A percentile compares a stretch with the other conserved stretches of the same genome.
Conservation (phyloP, 2,329 filamentous ascomycete genomes). For the Bimuria novae-zelandiae region DNA sequence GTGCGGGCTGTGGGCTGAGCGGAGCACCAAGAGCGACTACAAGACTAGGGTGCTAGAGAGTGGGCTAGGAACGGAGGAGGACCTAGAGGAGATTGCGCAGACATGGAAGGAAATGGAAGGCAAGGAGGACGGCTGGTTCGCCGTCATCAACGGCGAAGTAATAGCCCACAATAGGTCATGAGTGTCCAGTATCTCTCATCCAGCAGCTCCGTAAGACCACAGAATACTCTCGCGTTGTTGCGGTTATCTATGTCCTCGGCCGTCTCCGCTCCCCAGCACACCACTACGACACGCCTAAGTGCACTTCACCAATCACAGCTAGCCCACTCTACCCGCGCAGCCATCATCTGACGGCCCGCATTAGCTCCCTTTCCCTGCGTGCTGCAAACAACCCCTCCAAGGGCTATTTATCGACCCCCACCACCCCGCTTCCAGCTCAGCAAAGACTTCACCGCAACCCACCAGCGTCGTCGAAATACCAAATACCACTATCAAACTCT, state of each 20-base stretch:
- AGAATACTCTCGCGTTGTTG: too few relatives aligned
- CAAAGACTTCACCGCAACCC: slow-evolving; percentile 12
- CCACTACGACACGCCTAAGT: neutral
- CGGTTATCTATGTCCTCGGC: too few relatives aligned
- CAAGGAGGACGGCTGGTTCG: slow-evolving; percentile 50
- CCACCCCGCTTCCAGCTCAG: slow-evolving; percentile 33
- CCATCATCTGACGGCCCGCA: slow-evolving; percentile 40
- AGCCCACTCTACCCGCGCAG: slow-evolving; percentile 24
- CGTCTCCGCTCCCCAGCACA: neutral
- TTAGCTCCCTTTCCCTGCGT: slow-evolving; percentile 26
- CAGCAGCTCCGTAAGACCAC: neutral
- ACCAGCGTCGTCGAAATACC: neutral
- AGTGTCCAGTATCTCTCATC: neutral
- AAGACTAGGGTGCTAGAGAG: slow-evolving; percentile 44
- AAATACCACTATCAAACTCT: neutral
- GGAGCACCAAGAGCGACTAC: slow-evolving; percentile 41
- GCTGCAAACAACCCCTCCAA: slow-evolving; percentile 13
- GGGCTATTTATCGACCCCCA: slow-evolving; percentile 42
- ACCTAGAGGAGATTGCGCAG: slow-evolving; percentile 47
- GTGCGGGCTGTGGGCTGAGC: slow-evolving; percentile 48
- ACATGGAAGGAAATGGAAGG: slow-evolving; percentile 49
- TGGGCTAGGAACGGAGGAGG: slow-evolving; percentile 43
- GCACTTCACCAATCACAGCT: slow-evolving; percentile 27
- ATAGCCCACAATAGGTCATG: slow-evolving; percentile 36
- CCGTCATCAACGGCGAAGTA: slow-evolving; percentile 50